Evolutionary conservation across 257 asterid species (phyloP), one percentile per base, ranked within the genome.

Genomic region (Solanum paucissectum): DNA sequence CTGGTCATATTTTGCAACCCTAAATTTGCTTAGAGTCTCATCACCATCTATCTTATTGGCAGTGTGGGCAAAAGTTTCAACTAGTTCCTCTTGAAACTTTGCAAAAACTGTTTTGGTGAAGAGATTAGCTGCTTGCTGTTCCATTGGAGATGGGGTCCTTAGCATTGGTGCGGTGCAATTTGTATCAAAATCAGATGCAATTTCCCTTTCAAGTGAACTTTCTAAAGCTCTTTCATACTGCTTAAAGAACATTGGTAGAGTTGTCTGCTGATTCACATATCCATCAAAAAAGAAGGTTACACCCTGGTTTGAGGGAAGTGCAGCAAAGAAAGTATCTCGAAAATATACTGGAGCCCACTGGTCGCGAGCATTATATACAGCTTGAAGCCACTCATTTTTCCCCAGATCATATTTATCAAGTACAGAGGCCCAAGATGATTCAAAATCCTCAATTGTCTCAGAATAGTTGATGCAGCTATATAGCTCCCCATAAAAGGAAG

Each of bases 281-380:
- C 98, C 98, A 90, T 95, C 93, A 87, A 95, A 93, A 89, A 93
- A 94, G 84, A 95, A 92, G 91, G 94, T 91, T 42, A 92, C 94
- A 38, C 95, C 95, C 87, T 93, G 95, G 88, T 91, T 94, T 42
- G 95, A 89, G 71, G 94, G 90, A 84, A 94, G 88, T 85, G 93
- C 96, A 91, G 95, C 96, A 89, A 94, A 95, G 89, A 95, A 94
- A 13, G 95, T 90, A 91, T 92, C 93, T 46, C 95, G 96, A 68
- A 94, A 94, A 93, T 94, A 95, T 87, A 94, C 96, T 52, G 98
- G 98, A 87, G 94, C 98, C 98, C 98, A 94, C 92, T 94, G 98
- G 90, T 90, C 86, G 91, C 95, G 95, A 77, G 98, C 98, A 90
- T 92, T 95, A 93, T 94, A 94, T 64, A 95, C 94, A 77, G 96